Percentiles rank a stretch among this genome's conserved stretches.
These are phyloP conservation scores for Sporisorium scitamineum DNA, from an alignment of 1,284 basidiomycete genomes.

Conservation along the genomic window DNA sequence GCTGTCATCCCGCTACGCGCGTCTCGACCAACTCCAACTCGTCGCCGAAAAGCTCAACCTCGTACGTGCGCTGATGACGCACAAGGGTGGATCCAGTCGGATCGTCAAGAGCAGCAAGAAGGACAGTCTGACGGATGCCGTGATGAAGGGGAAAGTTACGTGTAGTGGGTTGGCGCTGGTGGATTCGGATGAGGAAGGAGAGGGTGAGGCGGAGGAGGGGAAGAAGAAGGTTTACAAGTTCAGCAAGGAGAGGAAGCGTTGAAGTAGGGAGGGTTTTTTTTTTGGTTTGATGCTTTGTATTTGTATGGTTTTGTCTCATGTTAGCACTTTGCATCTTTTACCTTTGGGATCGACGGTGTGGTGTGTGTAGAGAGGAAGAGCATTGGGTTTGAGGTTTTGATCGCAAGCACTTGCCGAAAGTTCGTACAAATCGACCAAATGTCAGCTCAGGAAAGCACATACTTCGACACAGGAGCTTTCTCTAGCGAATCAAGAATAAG, in stretches of 20 bases:
- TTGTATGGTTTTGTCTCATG: neutral
- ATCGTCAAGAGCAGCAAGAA: constrained; percentile 40
- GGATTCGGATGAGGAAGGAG: constrained; percentile 47
- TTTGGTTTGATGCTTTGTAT: neutral
- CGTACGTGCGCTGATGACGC: constrained; percentile 62
- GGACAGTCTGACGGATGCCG: constrained; percentile 29
- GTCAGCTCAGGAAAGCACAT: neutral
- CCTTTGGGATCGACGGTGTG: too few relatives aligned
- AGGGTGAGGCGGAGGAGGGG: constrained; percentile 13
- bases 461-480: neutral
- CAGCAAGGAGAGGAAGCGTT: constrained; percentile 59
- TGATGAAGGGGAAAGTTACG: constrained; percentile 53
- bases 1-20: constrained; percentile 54
- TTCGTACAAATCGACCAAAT: neutral
- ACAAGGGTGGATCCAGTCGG: constrained; percentile 34
- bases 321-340: neutral
- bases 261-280: neutral
- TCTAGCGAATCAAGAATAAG: neutral
- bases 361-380: too few relatives aligned
- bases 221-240: constrained; percentile 50
- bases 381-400: too few relatives aligned
- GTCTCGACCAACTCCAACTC: constrained; percentile 52
- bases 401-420: too few relatives aligned
- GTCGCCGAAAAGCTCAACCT: constrained; percentile 58
- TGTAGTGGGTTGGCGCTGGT: constrained; percentile 50